Conservation (phyloP, 1,139 yeast genomes). For the Yamadazyma atmosphaerica region DNA sequence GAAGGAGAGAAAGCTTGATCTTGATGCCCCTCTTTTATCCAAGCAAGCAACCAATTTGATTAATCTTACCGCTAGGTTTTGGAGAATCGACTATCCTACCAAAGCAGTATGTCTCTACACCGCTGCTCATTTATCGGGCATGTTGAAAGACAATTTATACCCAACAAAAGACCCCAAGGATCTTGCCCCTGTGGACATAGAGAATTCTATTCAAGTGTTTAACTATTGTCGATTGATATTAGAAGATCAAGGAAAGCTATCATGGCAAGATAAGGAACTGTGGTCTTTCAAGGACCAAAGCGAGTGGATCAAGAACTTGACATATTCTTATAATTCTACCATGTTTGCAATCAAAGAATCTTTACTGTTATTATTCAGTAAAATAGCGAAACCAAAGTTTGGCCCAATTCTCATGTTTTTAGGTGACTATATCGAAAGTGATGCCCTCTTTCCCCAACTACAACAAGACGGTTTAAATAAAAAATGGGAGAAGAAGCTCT, state of each 20-base stretch:
- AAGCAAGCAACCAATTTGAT: constrained; percentile 45
- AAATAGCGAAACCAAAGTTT: constrained; percentile 57
- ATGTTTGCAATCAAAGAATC: constrained; percentile 48
- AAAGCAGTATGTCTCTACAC: constrained; percentile 53
- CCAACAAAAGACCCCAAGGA: constrained; percentile 24
- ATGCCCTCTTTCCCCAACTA: constrained; percentile 40
- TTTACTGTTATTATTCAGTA: constrained; percentile 48
- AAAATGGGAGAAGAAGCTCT: constrained; percentile 54
- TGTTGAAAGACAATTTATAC: constrained; percentile 33
- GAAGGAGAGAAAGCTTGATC: constrained; percentile 4
- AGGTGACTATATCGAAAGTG: constrained; percentile 53
- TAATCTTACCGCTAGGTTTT: constrained; percentile 49
- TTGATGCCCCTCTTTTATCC: constrained; percentile 29
- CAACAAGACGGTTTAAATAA: constrained; percentile 39
- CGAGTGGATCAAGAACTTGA: constrained; percentile 52
- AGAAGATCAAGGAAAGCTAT: constrained; percentile 33
- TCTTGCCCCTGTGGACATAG: constrained; percentile 32
- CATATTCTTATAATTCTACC: constrained; percentile 48
- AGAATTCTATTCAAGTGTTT: constrained; percentile 28
- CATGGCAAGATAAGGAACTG: constrained; percentile 31
- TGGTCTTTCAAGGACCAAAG: constrained; percentile 57
- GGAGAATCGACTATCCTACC: constrained; percentile 62
- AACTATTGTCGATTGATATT: constrained; percentile 28
- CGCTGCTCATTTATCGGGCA: constrained; percentile 48
- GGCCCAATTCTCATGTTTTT: constrained; percentile 54